Percentiles rank a stretch among this genome's conserved stretches.
These are phyloP conservation scores for Jackrogersella multiformis DNA, from an alignment of 495 filamentous ascomycete genomes.

Conservation along the genomic window DNA sequence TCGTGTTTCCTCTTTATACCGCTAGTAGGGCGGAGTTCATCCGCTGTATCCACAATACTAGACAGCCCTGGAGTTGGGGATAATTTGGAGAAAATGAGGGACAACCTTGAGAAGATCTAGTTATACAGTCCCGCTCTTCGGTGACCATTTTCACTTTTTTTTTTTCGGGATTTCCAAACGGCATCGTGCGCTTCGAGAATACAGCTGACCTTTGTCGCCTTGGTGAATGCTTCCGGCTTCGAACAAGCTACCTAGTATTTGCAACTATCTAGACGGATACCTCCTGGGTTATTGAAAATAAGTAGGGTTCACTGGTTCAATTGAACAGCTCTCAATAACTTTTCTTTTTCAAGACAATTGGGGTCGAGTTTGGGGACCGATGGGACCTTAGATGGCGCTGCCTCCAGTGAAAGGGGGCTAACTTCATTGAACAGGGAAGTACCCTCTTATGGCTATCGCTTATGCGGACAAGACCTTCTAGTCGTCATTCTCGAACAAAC, in stretches of 20 bases:
- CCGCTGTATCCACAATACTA: conserved; percentile 1
- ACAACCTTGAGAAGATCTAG: neutral
- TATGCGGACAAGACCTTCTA: conserved; percentile 15
- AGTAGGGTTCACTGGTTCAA: neutral
- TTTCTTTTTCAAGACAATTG: neutral
- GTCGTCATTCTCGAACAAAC: conserved; percentile 1
- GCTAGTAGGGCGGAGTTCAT: no score
- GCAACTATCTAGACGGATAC: neutral
- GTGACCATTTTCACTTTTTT: conserved; percentile 19
- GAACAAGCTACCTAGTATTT: neutral
- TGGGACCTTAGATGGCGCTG: neutral
- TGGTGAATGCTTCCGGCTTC: neutral
- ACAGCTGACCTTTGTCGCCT: neutral
- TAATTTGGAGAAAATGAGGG: conserved; percentile 28
- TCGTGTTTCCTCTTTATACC: no score
- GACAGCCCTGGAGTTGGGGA: conserved; percentile 6
- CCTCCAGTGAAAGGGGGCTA: neutral
- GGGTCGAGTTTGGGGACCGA: conserved; percentile 21
- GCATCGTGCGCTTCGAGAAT: neutral
- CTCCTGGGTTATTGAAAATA: neutral
- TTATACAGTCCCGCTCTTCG: conserved; percentile 17
- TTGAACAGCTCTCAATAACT: neutral
- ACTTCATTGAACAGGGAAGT: neutral
- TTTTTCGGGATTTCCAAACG: conserved; percentile 11
- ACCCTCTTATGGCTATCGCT: neutral